Evolutionary conservation across 139 green algal genomes (phyloP), one percentile per base, ranked within the genome.

Genomic region (Micractinium sp.): DNA sequence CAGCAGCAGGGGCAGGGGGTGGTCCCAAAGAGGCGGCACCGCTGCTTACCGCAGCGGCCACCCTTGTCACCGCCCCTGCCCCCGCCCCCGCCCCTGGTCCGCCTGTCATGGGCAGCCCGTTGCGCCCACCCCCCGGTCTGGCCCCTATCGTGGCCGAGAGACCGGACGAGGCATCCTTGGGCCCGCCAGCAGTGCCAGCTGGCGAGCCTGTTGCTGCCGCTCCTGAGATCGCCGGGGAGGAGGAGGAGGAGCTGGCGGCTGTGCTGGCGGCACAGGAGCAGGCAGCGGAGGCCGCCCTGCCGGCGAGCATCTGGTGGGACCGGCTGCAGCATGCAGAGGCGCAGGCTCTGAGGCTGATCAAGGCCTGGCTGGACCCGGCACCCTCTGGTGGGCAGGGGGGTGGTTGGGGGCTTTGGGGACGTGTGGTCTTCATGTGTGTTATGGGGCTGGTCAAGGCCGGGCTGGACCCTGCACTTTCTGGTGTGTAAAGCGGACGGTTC

Each of bases 311-410:
- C 33, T 78, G 27, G 27, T 78, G 73, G 60, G 73, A 78, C 3
- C 0, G 31, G 73, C n/a, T 78, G 73, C 73, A 41, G 31, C n/a
- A 22, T 3, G 73, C 73, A 81, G 31, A 96, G 38, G 92, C 93
- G 0, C 90, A 79, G 39, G 93, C 95, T 60, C 89, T 97, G 56
- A 80, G 95, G 36, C 91, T 94, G 61, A 95, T 96, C 79, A 94
- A 97, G 89, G 92, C 88, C 89, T 86, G 96, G 71, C 89, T 97
- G 66, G 95, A 97, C 16, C 1, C 29, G 22, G 63, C 82, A 7
- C 61, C 61, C n/a, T 86, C 82, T 7, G 82, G 82, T 61, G 78
- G 14, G 74, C 22, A 41, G 31, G 16, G 3, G 73, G 73, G 73
- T n/a, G n/a, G n/a, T n/a, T n/a, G n/a, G n/a, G n/a, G n/a, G n/a